Conservation (phyloP, 139 green algal species). For the Nannochloris sp. region DNA sequence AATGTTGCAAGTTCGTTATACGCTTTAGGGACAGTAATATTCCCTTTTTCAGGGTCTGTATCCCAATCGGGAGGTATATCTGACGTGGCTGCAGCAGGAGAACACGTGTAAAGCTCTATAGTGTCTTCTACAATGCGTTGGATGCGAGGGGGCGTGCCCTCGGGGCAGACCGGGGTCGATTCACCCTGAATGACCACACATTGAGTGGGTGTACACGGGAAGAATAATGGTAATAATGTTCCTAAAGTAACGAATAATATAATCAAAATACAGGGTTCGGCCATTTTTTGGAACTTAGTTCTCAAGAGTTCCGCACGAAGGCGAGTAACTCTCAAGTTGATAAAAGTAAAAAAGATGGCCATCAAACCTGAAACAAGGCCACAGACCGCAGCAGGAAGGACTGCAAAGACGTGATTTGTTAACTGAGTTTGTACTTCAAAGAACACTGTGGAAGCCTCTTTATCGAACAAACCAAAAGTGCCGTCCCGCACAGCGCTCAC, state of each 20-base stretch:
- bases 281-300: conserved; percentile 31
- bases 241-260: conserved; percentile 65
- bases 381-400: conserved; percentile 63
- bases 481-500: conserved; percentile 40
- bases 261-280: conserved; percentile 66
- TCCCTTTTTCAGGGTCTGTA: conserved; percentile 6
- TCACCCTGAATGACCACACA: conserved; percentile 40
- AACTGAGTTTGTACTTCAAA: conserved; percentile 54
- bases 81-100: conserved; percentile 7
- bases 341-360: conserved; percentile 64
- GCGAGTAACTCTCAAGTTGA: conserved; percentile 58
- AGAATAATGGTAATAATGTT: conserved; percentile 77
- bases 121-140: conserved; percentile 48
- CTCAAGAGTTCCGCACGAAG: conserved; percentile 28
- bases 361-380: conserved; percentile 60
- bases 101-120: conserved; percentile 66
- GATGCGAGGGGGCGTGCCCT: conserved; percentile 33
- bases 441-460: conserved; percentile 40
- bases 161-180: conserved; percentile 37
- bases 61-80: conserved; percentile 26
- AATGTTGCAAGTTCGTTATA: conserved; percentile 89
- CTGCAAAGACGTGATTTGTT: conserved; percentile 59
- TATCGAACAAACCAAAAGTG: conserved; percentile 61
- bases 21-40: conserved; percentile 31
- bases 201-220: conserved; percentile 62